Evolutionary conservation across 129 eudicot species (phyloP).

Genomic region (Glebionis coronaria): DNA sequence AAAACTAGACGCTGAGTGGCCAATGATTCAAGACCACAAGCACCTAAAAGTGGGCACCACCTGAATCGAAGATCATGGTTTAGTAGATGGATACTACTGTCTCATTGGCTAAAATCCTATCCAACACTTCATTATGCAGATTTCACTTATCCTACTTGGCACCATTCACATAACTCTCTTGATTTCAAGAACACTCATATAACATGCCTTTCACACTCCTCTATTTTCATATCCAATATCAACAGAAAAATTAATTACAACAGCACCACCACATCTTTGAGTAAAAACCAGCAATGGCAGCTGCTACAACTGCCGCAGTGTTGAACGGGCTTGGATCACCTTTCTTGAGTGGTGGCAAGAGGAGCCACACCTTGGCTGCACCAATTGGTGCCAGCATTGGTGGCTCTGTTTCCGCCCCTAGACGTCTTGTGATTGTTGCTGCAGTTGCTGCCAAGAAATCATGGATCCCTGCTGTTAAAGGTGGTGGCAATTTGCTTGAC

Average conservation of each 20-base stretch:
- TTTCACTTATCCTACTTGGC: slow-evolving; percentile 69
- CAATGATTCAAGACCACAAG: slow-evolving; percentile 32
- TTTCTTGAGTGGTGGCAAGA: slow-evolving; percentile 72
- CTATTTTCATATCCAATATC: slow-evolving; percentile 23
- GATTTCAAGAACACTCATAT: slow-evolving; percentile 36
- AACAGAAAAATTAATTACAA: background rate
- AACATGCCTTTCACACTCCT: slow-evolving; percentile 19
- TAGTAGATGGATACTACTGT: slow-evolving; percentile 18
- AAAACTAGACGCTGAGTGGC: slow-evolving; percentile 18
- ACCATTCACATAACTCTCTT: slow-evolving; percentile 32
- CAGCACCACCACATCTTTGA: background rate
- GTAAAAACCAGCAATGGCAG: slow-evolving; percentile 31
- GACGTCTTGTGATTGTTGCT: slow-evolving; percentile 52
- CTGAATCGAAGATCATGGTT: slow-evolving; percentile 15
- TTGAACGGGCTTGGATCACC: slow-evolving; percentile 77
- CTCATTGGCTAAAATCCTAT: slow-evolving; percentile 39
- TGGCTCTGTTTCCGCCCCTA: slow-evolving; percentile 40
- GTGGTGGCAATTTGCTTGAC: slow-evolving; percentile 81
- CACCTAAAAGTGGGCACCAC: slow-evolving; percentile 35
- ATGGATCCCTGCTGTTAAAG: slow-evolving; percentile 85
- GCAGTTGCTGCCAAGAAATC: slow-evolving; percentile 90
- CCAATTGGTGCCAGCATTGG: slow-evolving; percentile 24
- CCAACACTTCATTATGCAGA: slow-evolving; percentile 33
- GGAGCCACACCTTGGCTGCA: slow-evolving; percentile 49
- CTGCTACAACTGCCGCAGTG: slow-evolving; percentile 74